A percentile compares a stretch with the other conserved stretches of the same genome.
Conservation (phyloP, 805 yeast genomes). For the Barnettozyma salicaria region DNA sequence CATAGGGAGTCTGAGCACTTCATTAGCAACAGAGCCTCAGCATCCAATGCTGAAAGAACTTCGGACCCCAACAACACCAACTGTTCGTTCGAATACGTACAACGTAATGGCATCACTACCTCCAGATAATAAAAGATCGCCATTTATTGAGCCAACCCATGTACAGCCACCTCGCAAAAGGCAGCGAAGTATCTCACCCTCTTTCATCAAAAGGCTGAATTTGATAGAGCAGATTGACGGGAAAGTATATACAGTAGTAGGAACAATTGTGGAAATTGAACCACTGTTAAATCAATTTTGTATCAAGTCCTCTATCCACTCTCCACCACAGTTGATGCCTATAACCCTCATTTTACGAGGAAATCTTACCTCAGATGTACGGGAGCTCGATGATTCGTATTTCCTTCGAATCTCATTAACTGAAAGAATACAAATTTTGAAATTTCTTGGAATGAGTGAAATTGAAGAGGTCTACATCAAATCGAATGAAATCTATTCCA, state of each 20-base stretch:
- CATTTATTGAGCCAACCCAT: background rate
- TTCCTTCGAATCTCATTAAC: constrained; percentile 12
- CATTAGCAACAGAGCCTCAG: too few species aligned
- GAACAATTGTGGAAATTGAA: constrained; percentile 16
- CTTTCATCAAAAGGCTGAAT: constrained; percentile 12
- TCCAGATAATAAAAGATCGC: background rate
- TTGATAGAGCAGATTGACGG: constrained; percentile 18
- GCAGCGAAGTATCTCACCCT: background rate
- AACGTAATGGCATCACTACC: background rate
- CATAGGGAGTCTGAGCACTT: too few species aligned
- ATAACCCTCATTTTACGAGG: constrained; percentile 8
- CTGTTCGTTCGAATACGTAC: background rate
- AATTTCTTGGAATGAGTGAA: constrained; percentile 21
- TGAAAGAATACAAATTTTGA: constrained; percentile 11
- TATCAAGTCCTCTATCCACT: constrained; percentile 5
- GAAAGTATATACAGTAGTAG: constrained; percentile 13
- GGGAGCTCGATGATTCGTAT: constrained; percentile 8
- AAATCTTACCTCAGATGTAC: background rate
- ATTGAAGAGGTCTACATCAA: constrained; percentile 22
- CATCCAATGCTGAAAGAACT: background rate
- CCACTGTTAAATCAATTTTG: constrained; percentile 17
- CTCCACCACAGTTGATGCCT: constrained; percentile 13
- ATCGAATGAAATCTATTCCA: constrained; percentile 6
- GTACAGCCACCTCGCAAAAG: background rate
- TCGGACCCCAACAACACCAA: constrained; percentile 1